A percentile compares a stretch with the other conserved stretches of the same genome.
Conservation (phyloP, 305 asterid species). For the Petunia hybrid region DNA sequence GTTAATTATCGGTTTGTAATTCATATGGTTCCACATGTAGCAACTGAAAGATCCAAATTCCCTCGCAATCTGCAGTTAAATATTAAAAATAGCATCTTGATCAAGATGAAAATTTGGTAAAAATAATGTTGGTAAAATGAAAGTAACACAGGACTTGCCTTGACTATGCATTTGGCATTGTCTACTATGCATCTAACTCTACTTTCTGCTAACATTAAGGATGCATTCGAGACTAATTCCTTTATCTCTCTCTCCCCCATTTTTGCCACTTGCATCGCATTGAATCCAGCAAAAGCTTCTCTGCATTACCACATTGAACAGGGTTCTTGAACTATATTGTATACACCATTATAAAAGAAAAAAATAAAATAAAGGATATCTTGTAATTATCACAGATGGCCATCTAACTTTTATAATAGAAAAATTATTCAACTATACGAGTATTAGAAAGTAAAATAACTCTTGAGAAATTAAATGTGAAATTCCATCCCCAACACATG, state of each 20-base stretch:
- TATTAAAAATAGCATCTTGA: too few relatives aligned
- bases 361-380: background rate
- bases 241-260: constrained; percentile 76
- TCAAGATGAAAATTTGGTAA: too few relatives aligned
- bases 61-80: constrained; percentile 54
- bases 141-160: constrained; percentile 51
- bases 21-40: constrained; percentile 82
- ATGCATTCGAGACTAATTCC: constrained; percentile 57
- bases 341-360: background rate
- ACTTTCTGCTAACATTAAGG: constrained; percentile 65
- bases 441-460: too few relatives aligned
- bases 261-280: constrained; percentile 64
- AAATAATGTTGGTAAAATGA: background rate
- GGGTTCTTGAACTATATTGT: background rate
- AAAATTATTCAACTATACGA: too few relatives aligned
- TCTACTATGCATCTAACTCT: constrained; percentile 81
- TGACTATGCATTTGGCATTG: constrained; percentile 81
- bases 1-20: constrained; percentile 86
- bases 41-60: constrained; percentile 85
- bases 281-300: constrained; percentile 74
- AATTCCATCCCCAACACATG: too few relatives aligned
- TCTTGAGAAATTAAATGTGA: too few relatives aligned
- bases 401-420: too few relatives aligned
- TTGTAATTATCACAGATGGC: too few relatives aligned
- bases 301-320: constrained; percentile 40